Evolutionary conservation across 164 flowering plant genomes (phyloP).

Genomic region (Chloranthus sessilifolius): DNA sequence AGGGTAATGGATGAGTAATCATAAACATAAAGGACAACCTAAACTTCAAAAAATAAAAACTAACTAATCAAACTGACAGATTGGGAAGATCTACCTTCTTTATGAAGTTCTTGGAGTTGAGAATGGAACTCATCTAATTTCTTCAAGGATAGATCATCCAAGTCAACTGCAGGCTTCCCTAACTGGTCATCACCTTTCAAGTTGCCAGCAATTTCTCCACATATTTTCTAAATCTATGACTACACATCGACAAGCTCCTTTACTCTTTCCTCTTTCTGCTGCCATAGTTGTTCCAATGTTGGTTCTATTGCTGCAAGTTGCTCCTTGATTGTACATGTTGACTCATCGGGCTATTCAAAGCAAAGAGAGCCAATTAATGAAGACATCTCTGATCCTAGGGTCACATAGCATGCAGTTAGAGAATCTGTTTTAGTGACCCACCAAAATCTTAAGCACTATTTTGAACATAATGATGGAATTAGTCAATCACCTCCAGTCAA

Average conservation of each 20-base stretch:
- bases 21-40: too few species aligned
- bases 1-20: too few species aligned
- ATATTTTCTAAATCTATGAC: conserved; percentile 73
- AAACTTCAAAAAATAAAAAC: not conserved
- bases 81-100: conserved; percentile 51
- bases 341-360: conserved; percentile 64
- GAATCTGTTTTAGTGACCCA: too few species aligned
- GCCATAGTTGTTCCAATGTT: conserved; percentile 61
- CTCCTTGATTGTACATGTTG: conserved; percentile 84
- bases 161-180: conserved; percentile 56
- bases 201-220: conserved; percentile 80
- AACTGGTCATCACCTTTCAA: conserved; percentile 31
- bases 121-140: conserved; percentile 75
- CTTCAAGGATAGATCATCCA: conserved; percentile 67
- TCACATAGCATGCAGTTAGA: not conserved
- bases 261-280: conserved; percentile 74
- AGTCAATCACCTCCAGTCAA: too few species aligned
- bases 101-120: conserved; percentile 87
- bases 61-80: too few species aligned
- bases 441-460: too few species aligned
- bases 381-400: too few species aligned
- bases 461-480: too few species aligned
- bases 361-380: too few species aligned
- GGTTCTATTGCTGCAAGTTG: conserved; percentile 91
- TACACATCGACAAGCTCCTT: conserved; percentile 77